A percentile compares a stretch with the other conserved stretches of the same genome.
These are phyloP conservation scores for Flueggea neowawraea DNA, from an alignment of 441 rosid species.

Conservation along the genomic window DNA sequence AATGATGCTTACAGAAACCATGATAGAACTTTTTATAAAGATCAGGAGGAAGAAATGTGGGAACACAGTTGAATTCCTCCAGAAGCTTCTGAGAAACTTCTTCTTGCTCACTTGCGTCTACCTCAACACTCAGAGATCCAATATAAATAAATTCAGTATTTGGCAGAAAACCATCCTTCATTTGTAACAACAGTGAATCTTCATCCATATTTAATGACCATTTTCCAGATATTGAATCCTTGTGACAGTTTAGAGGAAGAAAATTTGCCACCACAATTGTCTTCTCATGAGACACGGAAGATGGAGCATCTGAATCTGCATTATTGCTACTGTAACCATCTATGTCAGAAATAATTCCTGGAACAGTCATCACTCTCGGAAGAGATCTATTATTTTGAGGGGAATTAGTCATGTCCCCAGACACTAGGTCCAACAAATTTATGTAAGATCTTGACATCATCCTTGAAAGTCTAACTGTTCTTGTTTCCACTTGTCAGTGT, in stretches of 20 bases:
- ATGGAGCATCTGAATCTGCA: slow-evolving; percentile 25
- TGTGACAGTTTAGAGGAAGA: slow-evolving; percentile 58
- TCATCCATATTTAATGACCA: slow-evolving; percentile 71
- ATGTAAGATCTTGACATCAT: slow-evolving; percentile 74
- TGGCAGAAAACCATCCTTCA: slow-evolving; percentile 60
- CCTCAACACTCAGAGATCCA: slow-evolving; percentile 65
- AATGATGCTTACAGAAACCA: slow-evolving; percentile 73
- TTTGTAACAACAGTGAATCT: slow-evolving; percentile 58
- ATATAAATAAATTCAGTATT: slow-evolving; percentile 53
- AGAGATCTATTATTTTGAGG: slow-evolving; percentile 51
- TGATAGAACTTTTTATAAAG: slow-evolving; percentile 50
- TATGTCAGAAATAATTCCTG: slow-evolving; percentile 50
- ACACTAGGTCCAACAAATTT: slow-evolving; percentile 60
- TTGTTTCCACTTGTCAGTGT: not conserved
- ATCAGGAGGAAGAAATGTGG: slow-evolving; percentile 65
- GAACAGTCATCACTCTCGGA: slow-evolving; percentile 54
- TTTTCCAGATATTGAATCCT: slow-evolving; percentile 41
- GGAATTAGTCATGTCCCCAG: slow-evolving; percentile 48
- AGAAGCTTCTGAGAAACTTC: slow-evolving; percentile 60
- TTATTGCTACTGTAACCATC: slow-evolving; percentile 35
- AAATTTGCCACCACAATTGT: slow-evolving; percentile 67
- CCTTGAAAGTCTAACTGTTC: slow-evolving; percentile 1
- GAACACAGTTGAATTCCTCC: slow-evolving; percentile 64
- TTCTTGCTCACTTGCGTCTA: slow-evolving; percentile 60
- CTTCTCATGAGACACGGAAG: slow-evolving; percentile 28